Evolutionary conservation across 108 stramenopile genomes (phyloP).

Genomic region (Nannochloropsis gaditana): DNA sequence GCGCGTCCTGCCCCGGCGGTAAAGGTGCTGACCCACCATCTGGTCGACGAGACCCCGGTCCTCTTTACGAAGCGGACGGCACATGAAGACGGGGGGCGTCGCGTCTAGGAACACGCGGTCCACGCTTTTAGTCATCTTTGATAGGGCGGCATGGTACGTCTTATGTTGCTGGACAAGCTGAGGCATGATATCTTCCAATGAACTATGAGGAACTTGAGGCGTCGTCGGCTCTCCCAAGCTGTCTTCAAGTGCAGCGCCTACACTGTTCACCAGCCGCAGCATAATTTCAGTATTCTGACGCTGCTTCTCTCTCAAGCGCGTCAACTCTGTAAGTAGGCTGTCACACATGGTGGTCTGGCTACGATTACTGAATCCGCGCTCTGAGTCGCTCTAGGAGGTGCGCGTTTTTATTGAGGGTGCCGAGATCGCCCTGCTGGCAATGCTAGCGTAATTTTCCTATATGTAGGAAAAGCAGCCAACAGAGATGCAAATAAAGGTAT

Average conservation of each 20-base stretch:
- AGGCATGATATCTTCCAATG: not conserved
- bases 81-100: not conserved
- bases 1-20: not conserved
- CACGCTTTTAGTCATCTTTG: not conserved
- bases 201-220: not conserved
- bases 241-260: not conserved
- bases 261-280: conserved; percentile 4
- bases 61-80: not conserved
- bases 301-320: not conserved
- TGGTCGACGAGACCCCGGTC: not conserved
- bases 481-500: too few relatives aligned
- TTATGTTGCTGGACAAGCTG: not conserved
- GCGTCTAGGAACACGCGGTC: not conserved
- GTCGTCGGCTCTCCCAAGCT: not conserved
- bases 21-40: conserved; percentile 6
- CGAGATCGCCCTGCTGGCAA: too few relatives aligned
- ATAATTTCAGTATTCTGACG: conserved; percentile 3
- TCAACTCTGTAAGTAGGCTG: not conserved
- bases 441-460: too few relatives aligned
- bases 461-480: too few relatives aligned
- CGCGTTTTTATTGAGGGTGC: too few relatives aligned
- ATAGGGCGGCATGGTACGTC: conserved; percentile 9
- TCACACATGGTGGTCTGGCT: not conserved
- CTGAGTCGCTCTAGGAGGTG: too few relatives aligned
- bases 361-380: too few relatives aligned